These are phyloP conservation scores for Parasitella parasitica DNA, from an alignment of 371 early-diverging fungal species.

Conservation along the genomic window DNA sequence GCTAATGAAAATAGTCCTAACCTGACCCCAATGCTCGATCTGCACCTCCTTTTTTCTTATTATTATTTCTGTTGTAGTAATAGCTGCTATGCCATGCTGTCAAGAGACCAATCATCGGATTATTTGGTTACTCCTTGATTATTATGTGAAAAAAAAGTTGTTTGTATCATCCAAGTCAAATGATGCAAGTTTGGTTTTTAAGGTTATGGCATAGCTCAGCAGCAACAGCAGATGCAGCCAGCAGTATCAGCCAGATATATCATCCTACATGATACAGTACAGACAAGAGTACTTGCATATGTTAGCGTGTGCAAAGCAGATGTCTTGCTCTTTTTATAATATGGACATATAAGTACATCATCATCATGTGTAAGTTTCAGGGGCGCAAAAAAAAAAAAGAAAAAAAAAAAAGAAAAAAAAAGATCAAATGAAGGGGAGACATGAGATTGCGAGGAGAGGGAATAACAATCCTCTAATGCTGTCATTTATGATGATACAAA, in stretches of 20 bases:
- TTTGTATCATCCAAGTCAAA: neutral
- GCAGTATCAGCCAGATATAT: neutral
- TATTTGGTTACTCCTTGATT: conserved; percentile 2
- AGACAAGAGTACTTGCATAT: neutral
- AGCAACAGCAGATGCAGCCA: neutral
- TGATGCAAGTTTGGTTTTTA: neutral
- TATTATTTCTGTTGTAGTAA: neutral
- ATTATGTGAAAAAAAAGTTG: neutral
- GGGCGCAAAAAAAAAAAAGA: neutral
- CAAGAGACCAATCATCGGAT: conserved; percentile 19
- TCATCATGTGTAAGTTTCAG: neutral
- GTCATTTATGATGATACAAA: neutral
- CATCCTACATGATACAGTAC: neutral
- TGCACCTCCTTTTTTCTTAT: conserved; percentile 11
- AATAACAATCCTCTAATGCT: neutral
- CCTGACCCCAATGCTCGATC: conserved; percentile 2
- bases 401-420: too few relatives aligned
- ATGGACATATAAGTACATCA: conserved; percentile 9
- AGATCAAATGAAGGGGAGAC: too few relatives aligned
- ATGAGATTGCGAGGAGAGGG: too few relatives aligned
- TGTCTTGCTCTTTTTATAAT: conserved; percentile 6
- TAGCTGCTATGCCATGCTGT: conserved; percentile 15
- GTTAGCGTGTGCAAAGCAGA: conserved; percentile 1
- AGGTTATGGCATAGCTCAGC: neutral
- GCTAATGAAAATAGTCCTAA: neutral